These are phyloP conservation scores for Ceratocystis harringtonii DNA, from an alignment of 2,329 filamentous ascomycete species.

Conservation along the genomic window DNA sequence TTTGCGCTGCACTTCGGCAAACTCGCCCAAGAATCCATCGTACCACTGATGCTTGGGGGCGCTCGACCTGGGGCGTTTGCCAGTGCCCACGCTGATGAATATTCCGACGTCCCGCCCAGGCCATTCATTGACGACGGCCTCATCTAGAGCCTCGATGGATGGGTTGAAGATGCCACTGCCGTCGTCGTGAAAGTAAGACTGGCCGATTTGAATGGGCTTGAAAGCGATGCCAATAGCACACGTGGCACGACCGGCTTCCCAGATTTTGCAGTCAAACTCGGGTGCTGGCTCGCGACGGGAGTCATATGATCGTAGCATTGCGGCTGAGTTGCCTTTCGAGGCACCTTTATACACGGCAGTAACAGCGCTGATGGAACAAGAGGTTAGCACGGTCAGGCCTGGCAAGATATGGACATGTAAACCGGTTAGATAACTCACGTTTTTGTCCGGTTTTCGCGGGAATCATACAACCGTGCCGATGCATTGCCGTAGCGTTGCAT, in stretches of 20 bases:
- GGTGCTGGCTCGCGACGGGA: slow-evolving; percentile 81
- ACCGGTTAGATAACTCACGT: slow-evolving; percentile 46
- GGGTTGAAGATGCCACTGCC: slow-evolving; percentile 87
- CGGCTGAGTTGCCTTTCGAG: slow-evolving; percentile 48
- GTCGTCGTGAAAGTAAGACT: slow-evolving; percentile 88
- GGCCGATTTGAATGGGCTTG: slow-evolving; percentile 87
- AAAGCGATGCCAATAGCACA: slow-evolving; percentile 83
- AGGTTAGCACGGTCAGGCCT: not conserved
- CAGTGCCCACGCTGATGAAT: slow-evolving; percentile 88
- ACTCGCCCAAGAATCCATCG: slow-evolving; percentile 83
- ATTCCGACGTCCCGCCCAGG: slow-evolving; percentile 84
- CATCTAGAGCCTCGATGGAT: slow-evolving; percentile 68
- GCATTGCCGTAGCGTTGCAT: slow-evolving; percentile 58
- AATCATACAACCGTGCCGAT: slow-evolving; percentile 76
- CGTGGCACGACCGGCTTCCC: slow-evolving; percentile 93
- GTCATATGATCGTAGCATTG: slow-evolving; percentile 82
- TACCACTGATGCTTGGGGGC: slow-evolving; percentile 69
- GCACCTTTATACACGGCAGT: slow-evolving; percentile 85
- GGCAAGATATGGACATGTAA: slow-evolving; percentile 16
- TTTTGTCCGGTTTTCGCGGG: slow-evolving; percentile 71
- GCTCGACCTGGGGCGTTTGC: slow-evolving; percentile 53
- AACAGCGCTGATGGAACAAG: slow-evolving; percentile 51
- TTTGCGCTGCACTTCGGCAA: slow-evolving; percentile 75
- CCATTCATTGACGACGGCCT: slow-evolving; percentile 87
- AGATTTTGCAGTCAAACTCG: slow-evolving; percentile 88